Evolutionary conservation across 2,329 filamentous ascomycete species (phyloP), one percentile per base, ranked within the genome.

Genomic region (Cladophialophora psammophila): DNA sequence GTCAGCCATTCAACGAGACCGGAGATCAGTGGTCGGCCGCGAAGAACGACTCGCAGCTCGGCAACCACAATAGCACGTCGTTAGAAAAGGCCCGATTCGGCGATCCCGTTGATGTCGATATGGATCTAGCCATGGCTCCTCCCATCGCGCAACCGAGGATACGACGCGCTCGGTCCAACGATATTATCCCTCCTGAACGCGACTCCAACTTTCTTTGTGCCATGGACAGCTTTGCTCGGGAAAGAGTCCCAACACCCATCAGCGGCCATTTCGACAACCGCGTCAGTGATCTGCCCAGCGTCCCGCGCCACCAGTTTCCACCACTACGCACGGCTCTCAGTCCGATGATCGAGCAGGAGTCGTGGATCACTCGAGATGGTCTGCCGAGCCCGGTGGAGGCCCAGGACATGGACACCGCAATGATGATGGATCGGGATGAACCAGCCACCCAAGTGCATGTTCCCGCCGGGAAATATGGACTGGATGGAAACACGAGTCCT

Each of bases 301-400:
- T 63, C 7, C 68, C 70, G 1, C 70, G 68, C 9, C 70, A 72
- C 56, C 62, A 67, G 9, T 72, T 72, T 40, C 63, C 72, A 8
- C 69, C 71, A 7, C 31, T 71, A 18, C 67, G 68, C 18, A 73
- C 70, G 15, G 66, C 66, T 36, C 67, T 73, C 32, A 71, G 69
- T 62, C 72, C 72, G 10, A 73, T 73, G 72, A 60, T 73, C 15
- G 72, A 73, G 32, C 70, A 72, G 32, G 72, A 73, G 52, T 67
- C 70, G 20, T 73, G 70, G 70, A 70, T 70, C 45, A 66, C 57
- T 32, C 61, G 66, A 63, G 67, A 69, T 26, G 65, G 70, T 2
- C 69, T 68, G 15, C 72, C 72, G 8, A 72, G 69, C 58, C 71
- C 70, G 9, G 57, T 65, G 10, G 68, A 70, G n/a, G 70, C 69